Evolutionary conservation across 2,329 filamentous ascomycete species (phyloP), one percentile per base, ranked within the genome.

Genomic region (Blastomyces parvus): DNA sequence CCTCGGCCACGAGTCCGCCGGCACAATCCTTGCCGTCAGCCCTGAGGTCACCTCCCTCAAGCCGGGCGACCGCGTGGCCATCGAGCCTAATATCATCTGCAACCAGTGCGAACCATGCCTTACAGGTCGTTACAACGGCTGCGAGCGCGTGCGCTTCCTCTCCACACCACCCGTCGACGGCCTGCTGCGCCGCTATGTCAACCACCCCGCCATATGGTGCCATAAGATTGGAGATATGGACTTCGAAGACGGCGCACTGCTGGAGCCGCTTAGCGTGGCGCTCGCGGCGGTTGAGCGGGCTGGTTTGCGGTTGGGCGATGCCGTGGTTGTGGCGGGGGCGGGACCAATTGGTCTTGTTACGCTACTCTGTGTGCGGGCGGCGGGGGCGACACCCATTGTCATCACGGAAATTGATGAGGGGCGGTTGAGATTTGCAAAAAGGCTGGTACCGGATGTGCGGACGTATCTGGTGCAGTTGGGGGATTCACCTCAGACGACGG

Each of bases 31-130:
- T 68, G 89, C 91, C 19, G 88, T 88, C 61, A 73, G 74, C 2
- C 84, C 90, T 50, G 90, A 88, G 36, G 91, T 97, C 64, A 90
- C 82, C 38, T 77, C 81, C 70, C 84, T 97, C 74, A 86, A 86
- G 73, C 82, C 89, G 50, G 93, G 93, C 73, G 93, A 97, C 79
- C 88, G 91, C 68, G 90, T 97, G 64, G 93, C 93, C 63, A 84
- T 97, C 73, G 93, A 97, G 80, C 93, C 93, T 66, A 95, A 96
- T 77, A 85, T 97, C 70, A 92, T 94, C 76, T 97, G 93, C 83
- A 86, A 88, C 76, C 84, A 85, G 71, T 97, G 92, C 83, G 90
- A 95, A 78, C 90, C 90, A 48, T 97, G 92, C 77, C 81, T 96
- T 68, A 94, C 89, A 14, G 93, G 93, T 64, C 88, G 91, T 70